A percentile compares a stretch with the other conserved stretches of the same genome.
phyloP scores from a whole-genome alignment of 805 yeast genomes.

The Starmerella apicola region DNA sequence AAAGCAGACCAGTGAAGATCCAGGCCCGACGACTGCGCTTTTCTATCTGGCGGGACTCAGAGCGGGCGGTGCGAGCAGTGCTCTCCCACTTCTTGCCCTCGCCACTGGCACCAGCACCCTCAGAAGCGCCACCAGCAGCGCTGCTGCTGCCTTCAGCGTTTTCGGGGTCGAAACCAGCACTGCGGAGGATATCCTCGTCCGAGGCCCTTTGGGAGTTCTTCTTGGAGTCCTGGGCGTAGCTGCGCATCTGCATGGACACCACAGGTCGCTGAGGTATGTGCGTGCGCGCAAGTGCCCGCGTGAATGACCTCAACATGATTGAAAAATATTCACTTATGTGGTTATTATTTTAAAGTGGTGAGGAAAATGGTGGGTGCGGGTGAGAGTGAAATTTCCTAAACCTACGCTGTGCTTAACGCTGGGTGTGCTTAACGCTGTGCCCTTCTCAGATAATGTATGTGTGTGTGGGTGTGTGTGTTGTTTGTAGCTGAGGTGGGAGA shows the following conservation, averaged over 20 bases:
- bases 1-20: constrained; percentile 22
- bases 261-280: neutral
- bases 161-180: constrained; percentile 68
- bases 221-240: constrained; percentile 4
- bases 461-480: no score
- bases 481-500: no score
- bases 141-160: constrained; percentile 18
- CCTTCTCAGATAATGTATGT: no score
- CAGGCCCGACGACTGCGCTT: constrained; percentile 69
- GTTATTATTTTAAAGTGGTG: no score
- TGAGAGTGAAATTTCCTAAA: no score
- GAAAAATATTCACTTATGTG: neutral
- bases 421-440: no score
- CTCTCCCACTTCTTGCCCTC: constrained; percentile 38
- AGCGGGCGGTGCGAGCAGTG: constrained; percentile 33
- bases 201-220: constrained; percentile 41
- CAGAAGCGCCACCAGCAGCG: constrained; percentile 14
- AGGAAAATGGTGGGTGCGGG: no score
- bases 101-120: constrained; percentile 10
- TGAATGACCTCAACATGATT: neutral
- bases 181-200: constrained; percentile 67
- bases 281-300: neutral
- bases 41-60: constrained; percentile 28
- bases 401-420: no score
- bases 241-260: neutral